A percentile compares a stretch with the other conserved stretches of the same genome.
Conservation (phyloP, 2,329 filamentous ascomycete genomes). For the Exophiala sp. region DNA sequence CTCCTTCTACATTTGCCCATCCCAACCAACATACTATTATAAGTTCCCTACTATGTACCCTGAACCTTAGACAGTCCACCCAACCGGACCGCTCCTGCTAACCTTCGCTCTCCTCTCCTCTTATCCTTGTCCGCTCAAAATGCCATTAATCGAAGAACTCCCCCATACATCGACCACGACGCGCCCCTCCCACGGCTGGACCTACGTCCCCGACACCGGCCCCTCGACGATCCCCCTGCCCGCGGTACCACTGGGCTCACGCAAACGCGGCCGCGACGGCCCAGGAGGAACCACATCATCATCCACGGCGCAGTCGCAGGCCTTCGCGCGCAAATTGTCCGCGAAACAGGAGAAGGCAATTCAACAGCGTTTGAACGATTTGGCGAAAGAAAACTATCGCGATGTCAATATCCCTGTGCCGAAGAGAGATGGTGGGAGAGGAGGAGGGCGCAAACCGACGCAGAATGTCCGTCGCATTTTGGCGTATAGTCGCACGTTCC, state of each 20-base stretch:
- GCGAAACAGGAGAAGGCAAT: conserved; percentile 79
- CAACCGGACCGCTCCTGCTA: too few species aligned
- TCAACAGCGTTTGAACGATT: conserved; percentile 70
- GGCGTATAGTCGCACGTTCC: conserved; percentile 46
- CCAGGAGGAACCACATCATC: conserved; percentile 35
- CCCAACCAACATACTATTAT: too few species aligned
- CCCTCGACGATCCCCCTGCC: conserved; percentile 44
- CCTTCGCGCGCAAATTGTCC: conserved; percentile 57
- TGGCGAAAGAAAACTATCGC: conserved; percentile 72
- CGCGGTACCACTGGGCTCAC: conserved; percentile 39
- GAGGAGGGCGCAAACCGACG: conserved; percentile 37
- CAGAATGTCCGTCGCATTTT: conserved; percentile 45
- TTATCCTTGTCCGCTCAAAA: not conserved
- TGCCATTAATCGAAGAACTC: conserved; percentile 13
- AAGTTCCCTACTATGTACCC: too few species aligned
- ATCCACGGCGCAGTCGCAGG: not conserved
- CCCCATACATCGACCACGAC: conserved; percentile 52
- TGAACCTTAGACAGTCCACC: too few species aligned
- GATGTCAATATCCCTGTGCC: conserved; percentile 57
- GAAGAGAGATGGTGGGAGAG: conserved; percentile 44
- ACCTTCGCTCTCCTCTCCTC: not conserved
- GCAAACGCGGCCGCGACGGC: conserved; percentile 55
- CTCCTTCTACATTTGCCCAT: too few species aligned
- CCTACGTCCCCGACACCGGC: conserved; percentile 75
- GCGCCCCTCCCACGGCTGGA: conserved; percentile 70